Evolutionary conservation across 2,329 filamentous ascomycete genomes (phyloP).

Genomic region (Phialemonium atrogriseum): DNA sequence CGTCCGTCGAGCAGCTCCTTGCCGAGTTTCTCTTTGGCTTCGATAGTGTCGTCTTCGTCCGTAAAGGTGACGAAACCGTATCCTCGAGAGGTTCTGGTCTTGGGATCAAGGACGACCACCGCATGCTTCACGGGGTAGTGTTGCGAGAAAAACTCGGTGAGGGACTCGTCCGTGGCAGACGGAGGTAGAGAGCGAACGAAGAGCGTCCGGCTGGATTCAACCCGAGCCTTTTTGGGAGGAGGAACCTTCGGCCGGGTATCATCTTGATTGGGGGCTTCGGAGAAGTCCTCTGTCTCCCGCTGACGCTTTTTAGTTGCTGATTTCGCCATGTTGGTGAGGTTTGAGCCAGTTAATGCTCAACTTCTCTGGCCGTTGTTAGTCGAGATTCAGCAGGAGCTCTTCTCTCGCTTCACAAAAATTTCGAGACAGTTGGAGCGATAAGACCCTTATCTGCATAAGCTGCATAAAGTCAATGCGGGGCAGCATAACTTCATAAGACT

Average conservation of each 20-base stretch:
- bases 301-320: slow-evolving; percentile 22
- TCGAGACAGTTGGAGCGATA: slow-evolving; percentile 4
- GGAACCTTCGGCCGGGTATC: slow-evolving; percentile 7
- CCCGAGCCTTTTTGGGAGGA: slow-evolving; percentile 44
- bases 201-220: slow-evolving; percentile 61
- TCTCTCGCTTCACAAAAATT: too few species aligned
- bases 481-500: not conserved
- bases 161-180: slow-evolving; percentile 67
- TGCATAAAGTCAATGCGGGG: slow-evolving; percentile 3
- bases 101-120: slow-evolving; percentile 78
- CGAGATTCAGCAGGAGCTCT: not conserved
- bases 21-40: slow-evolving; percentile 74
- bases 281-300: slow-evolving; percentile 22
- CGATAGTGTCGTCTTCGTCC: slow-evolving; percentile 80
- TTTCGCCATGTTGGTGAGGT: slow-evolving; percentile 8
- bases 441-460: slow-evolving; percentile 3
- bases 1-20: slow-evolving; percentile 69
- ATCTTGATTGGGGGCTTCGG: slow-evolving; percentile 7
- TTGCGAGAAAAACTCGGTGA: slow-evolving; percentile 88
- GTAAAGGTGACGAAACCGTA: slow-evolving; percentile 97
- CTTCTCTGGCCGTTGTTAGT: not conserved
- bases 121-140: slow-evolving; percentile 94
- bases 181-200: slow-evolving; percentile 85
- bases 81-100: slow-evolving; percentile 80
- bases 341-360: not conserved